phyloP scores from a whole-genome alignment of 1,284 basidiomycete genomes.

The Cutaneotrichosporon sp. region DNA sequence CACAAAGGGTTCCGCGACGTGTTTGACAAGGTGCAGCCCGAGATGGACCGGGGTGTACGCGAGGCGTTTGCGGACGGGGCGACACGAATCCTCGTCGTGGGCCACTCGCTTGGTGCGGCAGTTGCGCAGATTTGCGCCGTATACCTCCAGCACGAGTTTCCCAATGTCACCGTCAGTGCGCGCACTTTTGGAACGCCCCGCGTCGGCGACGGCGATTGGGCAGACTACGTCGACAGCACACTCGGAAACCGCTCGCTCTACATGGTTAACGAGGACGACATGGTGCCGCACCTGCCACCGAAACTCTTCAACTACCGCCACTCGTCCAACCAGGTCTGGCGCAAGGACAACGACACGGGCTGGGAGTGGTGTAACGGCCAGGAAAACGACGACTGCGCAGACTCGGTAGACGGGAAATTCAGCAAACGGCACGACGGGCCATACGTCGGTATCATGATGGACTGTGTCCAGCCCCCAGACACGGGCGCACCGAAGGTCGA shows the following conservation, averaged over 20 bases:
- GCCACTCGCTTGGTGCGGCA: constrained; percentile 28
- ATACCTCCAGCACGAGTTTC: constrained; percentile 16
- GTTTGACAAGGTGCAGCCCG: no score
- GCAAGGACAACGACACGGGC: constrained; percentile 7
- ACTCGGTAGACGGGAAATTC: background rate
- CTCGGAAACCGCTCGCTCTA: constrained; percentile 18
- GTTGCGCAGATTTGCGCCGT: constrained; percentile 17
- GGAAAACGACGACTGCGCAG: constrained; percentile 17
- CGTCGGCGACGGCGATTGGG: constrained; percentile 25
- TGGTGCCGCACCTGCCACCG: constrained; percentile 28
- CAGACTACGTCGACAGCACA: constrained; percentile 22
- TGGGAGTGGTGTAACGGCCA: constrained; percentile 23
- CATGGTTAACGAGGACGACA: constrained; percentile 25
- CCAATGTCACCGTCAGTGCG: background rate
- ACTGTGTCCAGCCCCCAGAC: no score
- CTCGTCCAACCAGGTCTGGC: constrained; percentile 23
- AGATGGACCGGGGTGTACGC: no score
- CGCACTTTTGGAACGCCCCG: constrained; percentile 24
- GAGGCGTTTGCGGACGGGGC: constrained; percentile 1
- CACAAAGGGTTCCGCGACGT: no score
- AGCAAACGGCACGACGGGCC: constrained; percentile 5
- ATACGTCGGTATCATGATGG: constrained; percentile 5
- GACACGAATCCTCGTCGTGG: constrained; percentile 20
- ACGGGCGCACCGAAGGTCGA: no score
- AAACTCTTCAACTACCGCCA: constrained; percentile 19